phyloP scores from a whole-genome alignment of 495 filamentous ascomycete species.

The Bombardia bombarda region DNA sequence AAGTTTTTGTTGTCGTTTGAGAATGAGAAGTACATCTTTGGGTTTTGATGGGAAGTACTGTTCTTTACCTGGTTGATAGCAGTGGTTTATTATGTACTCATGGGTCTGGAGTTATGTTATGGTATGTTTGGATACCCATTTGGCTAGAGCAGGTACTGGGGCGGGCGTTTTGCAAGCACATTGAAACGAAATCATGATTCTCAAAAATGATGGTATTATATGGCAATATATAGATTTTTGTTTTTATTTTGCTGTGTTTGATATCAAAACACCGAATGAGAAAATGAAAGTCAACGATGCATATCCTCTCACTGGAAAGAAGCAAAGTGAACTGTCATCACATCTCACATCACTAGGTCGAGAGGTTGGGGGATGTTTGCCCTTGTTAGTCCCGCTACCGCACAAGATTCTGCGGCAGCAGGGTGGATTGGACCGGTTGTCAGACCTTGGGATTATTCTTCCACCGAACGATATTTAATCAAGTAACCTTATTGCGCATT shows the following conservation, averaged over 20 bases:
- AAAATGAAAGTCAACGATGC: no score
- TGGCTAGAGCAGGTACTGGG: no score
- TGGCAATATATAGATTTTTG: not conserved
- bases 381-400: conserved; percentile 52
- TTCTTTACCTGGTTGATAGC: not conserved
- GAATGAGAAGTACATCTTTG: conserved; percentile 29
- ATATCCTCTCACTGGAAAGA: no score
- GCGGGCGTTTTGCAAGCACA: no score
- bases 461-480: conserved; percentile 51
- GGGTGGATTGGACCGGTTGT: conserved; percentile 58
- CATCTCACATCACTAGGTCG: no score
- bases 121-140: no score
- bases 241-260: not conserved
- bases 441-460: conserved; percentile 49
- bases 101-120: not conserved
- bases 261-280: no score
- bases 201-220: not conserved
- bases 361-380: conserved; percentile 35
- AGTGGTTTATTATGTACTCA: not conserved
- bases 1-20: conserved; percentile 44
- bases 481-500: conserved; percentile 46
- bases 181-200: no score
- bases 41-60: not conserved
- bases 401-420: conserved; percentile 40
- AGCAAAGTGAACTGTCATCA: no score